These are phyloP conservation scores for Mycocentrospora acerina DNA, from an alignment of 2,329 filamentous ascomycete species.

Conservation along the genomic window DNA sequence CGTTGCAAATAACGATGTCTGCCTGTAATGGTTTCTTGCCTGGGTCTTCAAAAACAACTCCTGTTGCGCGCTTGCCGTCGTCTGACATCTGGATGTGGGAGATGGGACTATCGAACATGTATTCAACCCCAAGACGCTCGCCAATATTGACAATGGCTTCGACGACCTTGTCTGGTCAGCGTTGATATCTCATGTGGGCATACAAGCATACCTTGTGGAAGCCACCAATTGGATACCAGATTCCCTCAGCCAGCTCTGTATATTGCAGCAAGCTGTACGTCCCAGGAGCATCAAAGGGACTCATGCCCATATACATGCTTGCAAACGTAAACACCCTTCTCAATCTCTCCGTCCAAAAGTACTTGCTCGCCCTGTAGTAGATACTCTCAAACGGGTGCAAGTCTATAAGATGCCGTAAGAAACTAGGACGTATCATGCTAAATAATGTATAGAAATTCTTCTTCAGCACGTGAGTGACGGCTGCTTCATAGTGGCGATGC, in stretches of 20 bases:
- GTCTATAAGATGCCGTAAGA: constrained; percentile 59
- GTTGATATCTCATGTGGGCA: background rate
- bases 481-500: constrained; percentile 70
- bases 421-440: constrained; percentile 59
- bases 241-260: constrained; percentile 73
- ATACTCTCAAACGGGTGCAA: constrained; percentile 73
- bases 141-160: constrained; percentile 66
- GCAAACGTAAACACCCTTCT: constrained; percentile 74
- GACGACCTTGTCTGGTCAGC: constrained; percentile 45
- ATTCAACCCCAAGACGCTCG: constrained; percentile 62
- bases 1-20: constrained; percentile 70
- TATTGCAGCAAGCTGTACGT: constrained; percentile 76
- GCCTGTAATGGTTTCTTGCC: constrained; percentile 59
- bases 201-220: constrained; percentile 59
- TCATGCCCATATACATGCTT: constrained; percentile 84
- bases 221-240: constrained; percentile 72
- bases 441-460: constrained; percentile 65
- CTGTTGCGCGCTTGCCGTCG: constrained; percentile 57
- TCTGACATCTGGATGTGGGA: constrained; percentile 55
- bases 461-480: constrained; percentile 64
- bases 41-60: constrained; percentile 59
- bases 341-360: constrained; percentile 70
- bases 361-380: constrained; percentile 64
- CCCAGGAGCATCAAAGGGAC: constrained; percentile 71
- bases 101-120: constrained; percentile 62